A percentile compares a stretch with the other conserved stretches of the same genome.
Evolutionary conservation across 257 asterid genomes (phyloP).

Genomic region (Solanum medicagineum): DNA sequence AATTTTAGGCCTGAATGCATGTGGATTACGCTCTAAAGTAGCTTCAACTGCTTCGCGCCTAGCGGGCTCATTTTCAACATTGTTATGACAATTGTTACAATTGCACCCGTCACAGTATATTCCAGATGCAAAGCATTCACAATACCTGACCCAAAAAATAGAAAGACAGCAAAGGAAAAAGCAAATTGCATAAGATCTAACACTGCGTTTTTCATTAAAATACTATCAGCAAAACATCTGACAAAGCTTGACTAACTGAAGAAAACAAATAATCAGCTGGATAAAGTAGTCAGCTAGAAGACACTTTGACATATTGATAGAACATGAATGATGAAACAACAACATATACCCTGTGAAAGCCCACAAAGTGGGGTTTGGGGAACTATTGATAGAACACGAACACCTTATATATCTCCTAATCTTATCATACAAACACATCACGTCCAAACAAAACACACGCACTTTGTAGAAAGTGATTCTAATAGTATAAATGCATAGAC

Average conservation of each 20-base stretch:
- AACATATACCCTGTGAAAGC: no score
- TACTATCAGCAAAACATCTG: neutral
- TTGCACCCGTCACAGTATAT: slow-evolving; percentile 90
- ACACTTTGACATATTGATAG: neutral
- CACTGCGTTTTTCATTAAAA: neutral
- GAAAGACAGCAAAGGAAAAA: neutral
- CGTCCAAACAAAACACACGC: neutral
- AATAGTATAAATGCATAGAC: neutral
- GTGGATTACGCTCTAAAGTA: slow-evolving; percentile 87
- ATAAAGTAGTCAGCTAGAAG: neutral
- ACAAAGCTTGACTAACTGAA: neutral
- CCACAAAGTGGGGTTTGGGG: no score
- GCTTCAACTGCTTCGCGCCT: slow-evolving; percentile 90
- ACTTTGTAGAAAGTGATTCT: neutral
- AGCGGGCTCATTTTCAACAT: slow-evolving; percentile 71
- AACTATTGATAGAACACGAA: neutral
- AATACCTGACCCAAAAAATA: slow-evolving; percentile 51
- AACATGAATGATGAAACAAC: neutral
- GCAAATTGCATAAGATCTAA: neutral
- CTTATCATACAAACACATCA: neutral
- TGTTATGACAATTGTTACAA: slow-evolving; percentile 81
- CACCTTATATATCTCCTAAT: neutral
- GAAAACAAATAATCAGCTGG: neutral
- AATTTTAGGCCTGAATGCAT: slow-evolving; percentile 92
- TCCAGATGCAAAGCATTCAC: slow-evolving; percentile 98